Conservation (phyloP, 106 monocot species). For the Posidonia australis region DNA sequence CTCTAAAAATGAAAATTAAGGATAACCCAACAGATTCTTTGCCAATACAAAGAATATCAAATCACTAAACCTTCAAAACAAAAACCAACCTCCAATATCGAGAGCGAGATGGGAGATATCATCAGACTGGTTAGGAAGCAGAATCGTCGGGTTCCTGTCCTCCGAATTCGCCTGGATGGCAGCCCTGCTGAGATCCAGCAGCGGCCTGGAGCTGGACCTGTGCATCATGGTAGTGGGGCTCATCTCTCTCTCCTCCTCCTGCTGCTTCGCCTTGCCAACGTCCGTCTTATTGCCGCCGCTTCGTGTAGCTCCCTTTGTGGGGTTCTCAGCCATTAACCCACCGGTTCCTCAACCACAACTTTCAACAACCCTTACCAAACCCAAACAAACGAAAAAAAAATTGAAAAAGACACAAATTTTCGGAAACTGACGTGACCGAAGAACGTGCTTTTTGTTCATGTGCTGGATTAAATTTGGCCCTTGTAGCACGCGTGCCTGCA, state of each 20-base stretch:
- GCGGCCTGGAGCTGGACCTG: constrained; percentile 75
- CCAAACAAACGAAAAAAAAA: background rate
- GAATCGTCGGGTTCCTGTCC: constrained; percentile 83
- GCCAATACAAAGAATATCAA: background rate
- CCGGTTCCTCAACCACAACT: constrained; percentile 29
- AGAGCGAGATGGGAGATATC: constrained; percentile 92
- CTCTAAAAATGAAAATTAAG: no score
- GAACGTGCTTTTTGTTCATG: no score
- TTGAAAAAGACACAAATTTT: no score
- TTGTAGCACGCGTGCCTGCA: no score
- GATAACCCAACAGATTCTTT: background rate
- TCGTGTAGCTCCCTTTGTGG: background rate
- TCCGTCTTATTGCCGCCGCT: background rate
- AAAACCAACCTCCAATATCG: constrained; percentile 72
- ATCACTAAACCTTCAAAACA: background rate
- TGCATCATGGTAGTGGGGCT: constrained; percentile 24
- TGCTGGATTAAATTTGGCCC: no score
- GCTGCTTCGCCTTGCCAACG: background rate
- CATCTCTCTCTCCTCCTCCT: constrained; percentile 18
- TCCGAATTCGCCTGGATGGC: constrained; percentile 82
- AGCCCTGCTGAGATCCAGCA: constrained; percentile 73
- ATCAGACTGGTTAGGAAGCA: constrained; percentile 92
- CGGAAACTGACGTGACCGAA: no score
- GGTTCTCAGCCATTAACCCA: constrained; percentile 37
- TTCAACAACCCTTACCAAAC: constrained; percentile 2